These are phyloP conservation scores for Trichoderma sp. DNA, from an alignment of 2,329 filamentous ascomycete genomes.

Conservation along the genomic window DNA sequence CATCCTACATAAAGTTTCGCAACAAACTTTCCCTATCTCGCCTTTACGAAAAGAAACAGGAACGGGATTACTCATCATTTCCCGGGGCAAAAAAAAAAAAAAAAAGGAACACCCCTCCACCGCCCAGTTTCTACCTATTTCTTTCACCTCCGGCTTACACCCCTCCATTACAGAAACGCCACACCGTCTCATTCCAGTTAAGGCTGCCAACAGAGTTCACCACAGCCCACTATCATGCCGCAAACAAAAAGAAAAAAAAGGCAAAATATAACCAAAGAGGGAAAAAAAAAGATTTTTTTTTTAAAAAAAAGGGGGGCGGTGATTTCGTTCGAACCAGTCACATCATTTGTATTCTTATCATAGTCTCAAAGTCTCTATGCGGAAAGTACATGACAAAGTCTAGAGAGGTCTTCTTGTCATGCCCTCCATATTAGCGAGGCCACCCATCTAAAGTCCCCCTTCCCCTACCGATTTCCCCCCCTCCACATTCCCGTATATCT, in stretches of 20 bases:
- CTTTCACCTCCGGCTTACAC: neutral
- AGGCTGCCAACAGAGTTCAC: neutral
- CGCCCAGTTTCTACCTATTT: no score
- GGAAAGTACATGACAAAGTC: neutral
- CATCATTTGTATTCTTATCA: slow-evolving; percentile 5
- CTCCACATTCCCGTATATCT: neutral
- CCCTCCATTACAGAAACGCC: neutral
- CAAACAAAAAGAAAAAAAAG: neutral
- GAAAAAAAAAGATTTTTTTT: neutral
- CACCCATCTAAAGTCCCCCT: neutral
- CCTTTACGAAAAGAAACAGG: neutral
- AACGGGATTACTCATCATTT: neutral
- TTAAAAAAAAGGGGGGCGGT: no score
- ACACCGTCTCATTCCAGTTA: neutral
- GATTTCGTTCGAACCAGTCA: neutral
- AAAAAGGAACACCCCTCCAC: neutral
- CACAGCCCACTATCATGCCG: neutral
- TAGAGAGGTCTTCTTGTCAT: neutral
- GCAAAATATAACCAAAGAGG: neutral
- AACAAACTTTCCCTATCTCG: no score
- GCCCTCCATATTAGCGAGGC: neutral
- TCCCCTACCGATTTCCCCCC: neutral
- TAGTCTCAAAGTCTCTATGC: neutral
- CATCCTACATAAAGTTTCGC: no score
- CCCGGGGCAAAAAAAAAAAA: neutral